Conservation (phyloP, 345 rosid genomes). For the Durio zibethinus region DNA sequence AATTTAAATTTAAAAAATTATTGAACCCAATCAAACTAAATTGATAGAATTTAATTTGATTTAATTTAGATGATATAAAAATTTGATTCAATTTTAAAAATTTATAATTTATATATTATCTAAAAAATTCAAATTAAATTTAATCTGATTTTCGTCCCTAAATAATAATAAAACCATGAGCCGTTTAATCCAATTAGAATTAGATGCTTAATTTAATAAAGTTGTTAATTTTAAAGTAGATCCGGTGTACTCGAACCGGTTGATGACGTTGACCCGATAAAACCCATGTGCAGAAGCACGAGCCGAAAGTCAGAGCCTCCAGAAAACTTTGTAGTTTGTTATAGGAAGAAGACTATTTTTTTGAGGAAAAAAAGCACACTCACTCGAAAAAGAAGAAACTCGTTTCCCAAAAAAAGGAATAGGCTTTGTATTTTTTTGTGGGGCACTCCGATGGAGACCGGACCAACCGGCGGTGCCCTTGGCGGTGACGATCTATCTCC, state of each 20-base stretch:
- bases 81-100: too few relatives aligned
- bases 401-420: not conserved
- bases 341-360: not conserved
- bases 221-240: not conserved
- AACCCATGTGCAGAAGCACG: not conserved
- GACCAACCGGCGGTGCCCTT: not conserved
- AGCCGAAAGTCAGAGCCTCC: not conserved
- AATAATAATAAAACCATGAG: too few relatives aligned
- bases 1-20: too few relatives aligned
- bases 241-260: conserved; percentile 10
- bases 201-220: not conserved
- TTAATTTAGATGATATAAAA: too few relatives aligned
- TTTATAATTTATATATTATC: too few relatives aligned
- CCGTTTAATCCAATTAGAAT: too few relatives aligned
- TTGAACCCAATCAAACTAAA: too few relatives aligned
- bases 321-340: not conserved
- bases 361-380: not conserved
- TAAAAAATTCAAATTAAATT: too few relatives aligned
- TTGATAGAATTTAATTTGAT: too few relatives aligned
- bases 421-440: not conserved
- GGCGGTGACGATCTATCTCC: conserved; percentile 7
- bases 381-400: not conserved
- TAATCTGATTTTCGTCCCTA: too few relatives aligned
- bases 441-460: not conserved
- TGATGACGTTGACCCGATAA: not conserved